Base-by-base conservation (phyloP, 2,329 filamentous ascomycete genomes). In the Colletotrichum sp. region DNA sequence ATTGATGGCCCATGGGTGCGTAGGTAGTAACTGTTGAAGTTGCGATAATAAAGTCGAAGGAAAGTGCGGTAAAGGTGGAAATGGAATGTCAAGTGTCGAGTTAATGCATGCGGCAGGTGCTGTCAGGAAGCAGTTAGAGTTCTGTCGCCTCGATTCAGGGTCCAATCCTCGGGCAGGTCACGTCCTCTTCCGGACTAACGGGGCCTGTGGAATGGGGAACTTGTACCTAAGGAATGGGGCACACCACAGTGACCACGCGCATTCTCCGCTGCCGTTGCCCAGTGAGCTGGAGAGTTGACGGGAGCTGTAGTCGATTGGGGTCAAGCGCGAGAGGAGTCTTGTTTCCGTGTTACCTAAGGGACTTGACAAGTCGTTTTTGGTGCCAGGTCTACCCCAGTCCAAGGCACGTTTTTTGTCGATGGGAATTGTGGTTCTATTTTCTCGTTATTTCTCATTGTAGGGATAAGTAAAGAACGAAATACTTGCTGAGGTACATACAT, bases 341-440 rank as follows among this genome's bases (percentile, higher is more conserved):
- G 44, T 28, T 24, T 55, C 59, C 28, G 30, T 68, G 30, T 74
- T 71, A 49, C 71, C 71, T 64, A 74, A 74, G 71, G 67, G 71
- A 30, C 32, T 30, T 26, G 44, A 52, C 44, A 52, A 52, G 44
- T 52, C 44, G n/a, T 71, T 3, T 28, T 36, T 24, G 34, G 16
- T 55, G 30, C 69, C 16, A 8, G 72, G 72, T n/a, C 18, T 26
- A 72, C 69, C 69, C 72, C 39, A 30, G 62, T 63, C n/a, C 36
- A 7, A 34, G 24, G 36, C 71, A 55, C n/a, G 44, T 26, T 69
- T n/a, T 26, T 55, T 24, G 30, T 34, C 59, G 59, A 63, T 32
- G 32, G 18, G 16, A 36, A 36, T 21, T 68, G 15, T 24, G 15
- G 26, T n/a, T 9, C 15, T 49, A 26, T 63, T 30, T 32, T 59